Evolutionary conservation across 2,329 filamentous ascomycete species (phyloP).

Genomic region (Fusarium sp.): DNA sequence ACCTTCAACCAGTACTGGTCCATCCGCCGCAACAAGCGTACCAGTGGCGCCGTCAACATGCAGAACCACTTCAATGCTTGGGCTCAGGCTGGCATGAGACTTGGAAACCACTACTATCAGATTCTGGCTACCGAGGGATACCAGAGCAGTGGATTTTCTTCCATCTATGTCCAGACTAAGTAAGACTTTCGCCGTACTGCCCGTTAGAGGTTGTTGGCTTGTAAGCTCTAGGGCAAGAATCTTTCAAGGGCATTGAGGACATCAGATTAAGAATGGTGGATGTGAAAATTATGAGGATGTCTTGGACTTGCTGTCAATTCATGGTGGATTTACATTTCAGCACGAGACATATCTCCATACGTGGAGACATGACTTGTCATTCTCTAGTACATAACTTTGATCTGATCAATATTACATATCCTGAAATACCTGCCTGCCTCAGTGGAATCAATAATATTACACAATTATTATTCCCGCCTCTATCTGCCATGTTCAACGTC

Average conservation of each 20-base stretch:
- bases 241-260: too few species aligned
- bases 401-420: background rate
- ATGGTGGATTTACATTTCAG: background rate
- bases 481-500: background rate
- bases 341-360: background rate
- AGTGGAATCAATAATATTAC: accelerated
- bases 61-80: conserved; percentile 22
- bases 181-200: background rate
- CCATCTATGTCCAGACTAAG: conserved; percentile 15
- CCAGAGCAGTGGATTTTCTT: conserved; percentile 22
- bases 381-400: background rate
- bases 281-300: background rate
- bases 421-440: background rate
- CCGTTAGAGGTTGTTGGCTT: accelerated
- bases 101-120: conserved; percentile 24
- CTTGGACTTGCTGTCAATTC: background rate
- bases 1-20: conserved; percentile 30
- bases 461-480: accelerated
- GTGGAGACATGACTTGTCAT: background rate
- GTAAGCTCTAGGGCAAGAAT: accelerated
- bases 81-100: conserved; percentile 4
- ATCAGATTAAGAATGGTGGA: too few species aligned
- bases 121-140: conserved; percentile 20
- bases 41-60: conserved; percentile 17
- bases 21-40: conserved; percentile 18